Evolutionary conservation across 805 yeast genomes (phyloP).

Genomic region (Ogataea saltuana): DNA sequence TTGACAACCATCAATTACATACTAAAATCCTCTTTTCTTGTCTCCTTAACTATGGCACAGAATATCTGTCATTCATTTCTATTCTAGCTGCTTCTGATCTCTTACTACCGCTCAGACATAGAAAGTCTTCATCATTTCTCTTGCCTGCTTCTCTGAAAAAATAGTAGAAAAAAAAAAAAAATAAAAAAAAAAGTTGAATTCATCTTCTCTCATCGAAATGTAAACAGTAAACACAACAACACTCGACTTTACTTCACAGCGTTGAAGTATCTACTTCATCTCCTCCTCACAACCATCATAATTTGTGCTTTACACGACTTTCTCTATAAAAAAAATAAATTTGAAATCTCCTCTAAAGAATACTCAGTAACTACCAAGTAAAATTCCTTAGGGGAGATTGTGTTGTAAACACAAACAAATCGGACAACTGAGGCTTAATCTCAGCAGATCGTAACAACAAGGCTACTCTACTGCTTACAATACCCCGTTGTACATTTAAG

Average conservation of each 20-base stretch:
- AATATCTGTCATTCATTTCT: background rate
- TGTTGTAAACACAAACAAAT: slow-evolving; percentile 33
- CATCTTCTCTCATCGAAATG: too few species aligned
- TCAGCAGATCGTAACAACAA: slow-evolving; percentile 55
- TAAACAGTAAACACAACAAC: background rate
- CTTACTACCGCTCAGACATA: background rate
- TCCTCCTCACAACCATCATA: background rate
- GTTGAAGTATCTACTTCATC: background rate
- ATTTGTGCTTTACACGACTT: background rate
- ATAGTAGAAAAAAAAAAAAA: background rate
- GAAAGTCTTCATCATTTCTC: too few species aligned
- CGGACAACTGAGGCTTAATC: slow-evolving; percentile 47
- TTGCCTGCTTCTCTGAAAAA: background rate
- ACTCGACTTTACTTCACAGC: background rate
- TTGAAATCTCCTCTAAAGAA: slow-evolving; percentile 4
- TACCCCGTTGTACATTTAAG: slow-evolving; percentile 19
- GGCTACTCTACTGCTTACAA: slow-evolving; percentile 51
- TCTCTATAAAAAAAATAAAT: background rate
- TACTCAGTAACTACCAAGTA: slow-evolving; percentile 3
- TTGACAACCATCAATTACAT: background rate
- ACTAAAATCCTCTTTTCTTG: background rate
- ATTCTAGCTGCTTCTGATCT: background rate
- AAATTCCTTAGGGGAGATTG: slow-evolving; percentile 5
- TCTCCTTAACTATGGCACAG: background rate
- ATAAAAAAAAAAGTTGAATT: too few species aligned